phyloP scores from a whole-genome alignment of 805 yeast genomes.

The Suhomyces pyralidae region DNA sequence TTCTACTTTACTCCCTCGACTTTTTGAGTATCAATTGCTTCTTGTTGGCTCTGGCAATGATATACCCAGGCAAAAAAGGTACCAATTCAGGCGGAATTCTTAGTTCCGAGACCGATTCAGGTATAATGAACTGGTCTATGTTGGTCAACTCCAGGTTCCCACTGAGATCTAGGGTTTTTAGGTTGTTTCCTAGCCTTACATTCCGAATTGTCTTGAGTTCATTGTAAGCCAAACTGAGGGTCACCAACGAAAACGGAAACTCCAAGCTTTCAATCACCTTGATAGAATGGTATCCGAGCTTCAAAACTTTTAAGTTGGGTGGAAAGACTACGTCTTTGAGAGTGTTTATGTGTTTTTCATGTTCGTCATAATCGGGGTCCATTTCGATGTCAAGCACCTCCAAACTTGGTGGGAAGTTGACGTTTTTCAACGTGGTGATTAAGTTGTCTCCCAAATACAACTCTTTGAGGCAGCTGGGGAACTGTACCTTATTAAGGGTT shows the following conservation, averaged over 20 bases:
- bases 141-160: slow-evolving; percentile 40
- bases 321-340: slow-evolving; percentile 43
- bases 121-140: slow-evolving; percentile 36
- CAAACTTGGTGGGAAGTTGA: slow-evolving; percentile 35
- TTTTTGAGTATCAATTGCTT: slow-evolving; percentile 29
- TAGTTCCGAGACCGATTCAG: slow-evolving; percentile 37
- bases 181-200: slow-evolving; percentile 33
- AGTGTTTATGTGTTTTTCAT: slow-evolving; percentile 40
- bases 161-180: slow-evolving; percentile 36
- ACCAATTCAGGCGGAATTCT: slow-evolving; percentile 33
- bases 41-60: slow-evolving; percentile 40
- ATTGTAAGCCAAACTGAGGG: slow-evolving; percentile 36
- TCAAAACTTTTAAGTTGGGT: slow-evolving; percentile 30
- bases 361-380: slow-evolving; percentile 41
- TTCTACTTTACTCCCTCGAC: slow-evolving; percentile 11
- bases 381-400: slow-evolving; percentile 41
- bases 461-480: slow-evolving; percentile 34
- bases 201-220: slow-evolving; percentile 36
- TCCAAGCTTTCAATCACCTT: slow-evolving; percentile 38
- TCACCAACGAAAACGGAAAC: slow-evolving; percentile 32
- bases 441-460: slow-evolving; percentile 41
- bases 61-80: slow-evolving; percentile 33
- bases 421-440: slow-evolving; percentile 44
- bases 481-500: slow-evolving; percentile 41
- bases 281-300: slow-evolving; percentile 39